Evolutionary conservation across 2,329 filamentous ascomycete genomes (phyloP).

Genomic region (Claviceps capensis): DNA sequence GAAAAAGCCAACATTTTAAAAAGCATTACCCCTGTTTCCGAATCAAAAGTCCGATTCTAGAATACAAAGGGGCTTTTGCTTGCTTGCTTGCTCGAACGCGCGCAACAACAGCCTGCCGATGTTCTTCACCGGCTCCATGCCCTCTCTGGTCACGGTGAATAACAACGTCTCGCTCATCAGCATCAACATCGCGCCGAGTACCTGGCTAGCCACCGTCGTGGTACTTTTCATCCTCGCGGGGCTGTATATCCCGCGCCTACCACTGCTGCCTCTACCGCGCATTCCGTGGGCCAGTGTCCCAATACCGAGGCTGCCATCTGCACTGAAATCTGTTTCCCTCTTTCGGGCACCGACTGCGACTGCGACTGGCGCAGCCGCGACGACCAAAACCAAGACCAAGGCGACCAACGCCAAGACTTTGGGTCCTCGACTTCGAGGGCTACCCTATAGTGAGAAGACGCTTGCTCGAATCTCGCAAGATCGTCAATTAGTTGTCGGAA

Average conservation of each 20-base stretch:
- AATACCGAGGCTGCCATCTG: constrained; percentile 17
- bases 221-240: constrained; percentile 37
- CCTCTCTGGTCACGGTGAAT: constrained; percentile 45
- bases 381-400: constrained; percentile 3
- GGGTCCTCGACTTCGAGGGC: background rate
- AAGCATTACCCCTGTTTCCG: too few species aligned
- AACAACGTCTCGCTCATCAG: constrained; percentile 48
- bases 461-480: constrained; percentile 10
- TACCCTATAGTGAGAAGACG: constrained; percentile 13
- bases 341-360: background rate
- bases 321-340: background rate
- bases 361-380: background rate
- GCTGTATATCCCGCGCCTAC: constrained; percentile 29
- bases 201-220: constrained; percentile 38
- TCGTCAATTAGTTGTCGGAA: constrained; percentile 18
- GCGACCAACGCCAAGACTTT: too few species aligned
- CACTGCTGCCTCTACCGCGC: constrained; percentile 15
- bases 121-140: constrained; percentile 29
- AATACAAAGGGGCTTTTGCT: too few species aligned
- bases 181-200: constrained; percentile 43
- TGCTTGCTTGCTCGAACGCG: too few species aligned
- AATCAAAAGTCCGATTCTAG: too few species aligned
- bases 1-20: too few species aligned
- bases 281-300: constrained; percentile 12
- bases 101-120: background rate